Percentiles rank a stretch among this genome's conserved stretches.
phyloP scores from a whole-genome alignment of 1,284 basidiomycete species.

The Ganoderma sinense region DNA sequence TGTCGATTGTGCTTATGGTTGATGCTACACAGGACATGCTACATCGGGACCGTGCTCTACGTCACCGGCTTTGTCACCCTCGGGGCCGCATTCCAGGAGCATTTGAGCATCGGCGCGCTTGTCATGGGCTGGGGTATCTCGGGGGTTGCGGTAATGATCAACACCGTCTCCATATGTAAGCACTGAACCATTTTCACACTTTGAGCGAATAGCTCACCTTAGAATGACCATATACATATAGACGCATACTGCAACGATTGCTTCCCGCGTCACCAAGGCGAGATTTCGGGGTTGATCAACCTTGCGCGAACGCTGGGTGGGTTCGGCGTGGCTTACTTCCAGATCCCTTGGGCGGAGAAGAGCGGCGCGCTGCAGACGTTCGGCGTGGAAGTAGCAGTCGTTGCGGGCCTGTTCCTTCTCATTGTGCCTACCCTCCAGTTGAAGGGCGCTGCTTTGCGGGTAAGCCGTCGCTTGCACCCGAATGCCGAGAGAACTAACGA shows the following conservation, averaged over 20 bases:
- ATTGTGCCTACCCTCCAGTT: slow-evolving; percentile 58
- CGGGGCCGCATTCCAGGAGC: slow-evolving; percentile 64
- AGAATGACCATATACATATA: too few species aligned
- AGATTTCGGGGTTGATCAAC: slow-evolving; percentile 67
- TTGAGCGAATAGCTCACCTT: not conserved
- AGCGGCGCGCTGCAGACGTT: slow-evolving; percentile 64
- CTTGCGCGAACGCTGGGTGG: slow-evolving; percentile 64
- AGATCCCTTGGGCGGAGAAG: slow-evolving; percentile 64
- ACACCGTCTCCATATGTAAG: slow-evolving; percentile 69
- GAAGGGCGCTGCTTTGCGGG: slow-evolving; percentile 54
- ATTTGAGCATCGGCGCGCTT: slow-evolving; percentile 60
- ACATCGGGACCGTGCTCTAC: slow-evolving; percentile 68
- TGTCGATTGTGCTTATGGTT: not conserved
- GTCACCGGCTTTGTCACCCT: slow-evolving; percentile 70
- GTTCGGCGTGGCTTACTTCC: slow-evolving; percentile 70
- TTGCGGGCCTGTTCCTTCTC: slow-evolving; percentile 57
- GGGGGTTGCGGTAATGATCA: slow-evolving; percentile 66
- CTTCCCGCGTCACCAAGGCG: slow-evolving; percentile 54
- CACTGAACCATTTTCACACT: slow-evolving; percentile 12
- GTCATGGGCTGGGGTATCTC: slow-evolving; percentile 77
- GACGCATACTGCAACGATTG: slow-evolving; percentile 61
- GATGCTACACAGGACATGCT: slow-evolving; percentile 58
- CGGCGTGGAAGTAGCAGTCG: slow-evolving; percentile 66
- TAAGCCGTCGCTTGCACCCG: slow-evolving; percentile 35
- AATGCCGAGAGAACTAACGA: too few species aligned